A percentile compares a stretch with the other conserved stretches of the same genome.
Conservation (phyloP, 805 yeast species). For the Groenewaldozyma tartarivorans region DNA sequence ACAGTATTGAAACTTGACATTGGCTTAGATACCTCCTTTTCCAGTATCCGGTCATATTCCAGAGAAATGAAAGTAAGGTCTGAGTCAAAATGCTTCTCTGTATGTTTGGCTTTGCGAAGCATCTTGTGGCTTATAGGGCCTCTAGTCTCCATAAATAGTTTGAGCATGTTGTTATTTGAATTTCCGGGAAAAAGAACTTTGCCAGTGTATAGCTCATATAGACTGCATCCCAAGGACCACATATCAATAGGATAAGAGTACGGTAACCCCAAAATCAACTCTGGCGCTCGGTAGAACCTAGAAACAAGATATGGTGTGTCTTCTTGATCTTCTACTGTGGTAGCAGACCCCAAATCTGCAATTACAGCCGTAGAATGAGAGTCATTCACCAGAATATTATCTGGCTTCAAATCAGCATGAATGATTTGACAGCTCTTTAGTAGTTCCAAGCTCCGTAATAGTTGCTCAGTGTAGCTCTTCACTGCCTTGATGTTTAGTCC, state of each 20-base stretch:
- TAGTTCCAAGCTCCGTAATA: slow-evolving; percentile 59
- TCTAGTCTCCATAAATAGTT: slow-evolving; percentile 23
- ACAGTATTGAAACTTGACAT: slow-evolving; percentile 9
- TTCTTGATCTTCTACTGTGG: slow-evolving; percentile 16
- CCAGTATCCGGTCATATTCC: slow-evolving; percentile 17
- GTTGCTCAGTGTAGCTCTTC: slow-evolving; percentile 57
- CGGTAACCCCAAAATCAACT: slow-evolving; percentile 56
- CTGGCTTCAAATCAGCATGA: slow-evolving; percentile 91
- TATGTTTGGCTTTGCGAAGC: slow-evolving; percentile 21
- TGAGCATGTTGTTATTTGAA: slow-evolving; percentile 62
- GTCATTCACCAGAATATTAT: slow-evolving; percentile 63
- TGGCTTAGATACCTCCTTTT: slow-evolving; percentile 9
- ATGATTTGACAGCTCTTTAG: slow-evolving; percentile 63
- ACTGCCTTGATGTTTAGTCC: slow-evolving; percentile 68
- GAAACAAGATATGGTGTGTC: slow-evolving; percentile 35
- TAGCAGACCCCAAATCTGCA: slow-evolving; percentile 87
- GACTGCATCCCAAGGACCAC: slow-evolving; percentile 92
- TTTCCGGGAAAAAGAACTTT: slow-evolving; percentile 85
- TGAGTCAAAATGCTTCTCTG: slow-evolving; percentile 22
- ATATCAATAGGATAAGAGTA: slow-evolving; percentile 65
- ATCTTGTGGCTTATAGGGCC: slow-evolving; percentile 25
- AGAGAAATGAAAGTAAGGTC: slow-evolving; percentile 21
- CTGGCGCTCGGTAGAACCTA: slow-evolving; percentile 72
- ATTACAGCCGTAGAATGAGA: slow-evolving; percentile 62
- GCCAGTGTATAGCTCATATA: slow-evolving; percentile 89